Evolutionary conservation across 208 protist genomes (phyloP), one percentile per base, ranked within the genome.

Genomic region (Crithidia mellificae): DNA sequence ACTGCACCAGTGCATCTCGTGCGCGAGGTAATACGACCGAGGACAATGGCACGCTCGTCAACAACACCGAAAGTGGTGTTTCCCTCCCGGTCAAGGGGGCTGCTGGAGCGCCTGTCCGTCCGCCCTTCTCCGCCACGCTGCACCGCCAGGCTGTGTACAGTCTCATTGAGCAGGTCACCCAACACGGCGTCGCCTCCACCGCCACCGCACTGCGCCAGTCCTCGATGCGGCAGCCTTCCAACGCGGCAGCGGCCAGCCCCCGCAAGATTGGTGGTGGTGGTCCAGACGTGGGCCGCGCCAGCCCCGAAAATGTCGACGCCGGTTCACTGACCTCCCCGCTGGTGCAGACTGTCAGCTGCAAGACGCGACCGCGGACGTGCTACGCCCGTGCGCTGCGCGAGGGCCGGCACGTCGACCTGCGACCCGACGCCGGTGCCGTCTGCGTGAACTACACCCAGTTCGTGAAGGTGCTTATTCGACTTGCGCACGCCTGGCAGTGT

Each of bases 401-500:
- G 27, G 59, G 72, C 44, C 73, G 74, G 24, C 83, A 91, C 62
- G 79, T 91, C 36, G 88, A 93, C 63, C 75, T 90, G 12, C 78
- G 79, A 34, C 12, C 57, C 39, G 72, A 87, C 50, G 66, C 79
- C 38, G 84, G 80, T 7, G 80, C 80, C 19, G 55, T 89, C 44
- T 87, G 78, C 55, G 62, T 93, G 56, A 77, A 75, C 63, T 66
- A 78, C 34, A 46, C 79, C 6, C 83, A 89, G 74, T 93, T 93
- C 47, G 67, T 83, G 17, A 86, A 93, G 62, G 72, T 84, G 12
- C 29, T 93, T 6, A 69, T 93, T 0, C 84, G 84, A 9, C 84
- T 86, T 25, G 88, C 85, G 7, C 84, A 89, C 38, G 72, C 64
- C 59, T 93, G 88, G 88, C 80, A 89, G 68, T 77, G 74, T 17